Conservation (phyloP, 208 protist genomes). For the Trypanosoma cruzi region DNA sequence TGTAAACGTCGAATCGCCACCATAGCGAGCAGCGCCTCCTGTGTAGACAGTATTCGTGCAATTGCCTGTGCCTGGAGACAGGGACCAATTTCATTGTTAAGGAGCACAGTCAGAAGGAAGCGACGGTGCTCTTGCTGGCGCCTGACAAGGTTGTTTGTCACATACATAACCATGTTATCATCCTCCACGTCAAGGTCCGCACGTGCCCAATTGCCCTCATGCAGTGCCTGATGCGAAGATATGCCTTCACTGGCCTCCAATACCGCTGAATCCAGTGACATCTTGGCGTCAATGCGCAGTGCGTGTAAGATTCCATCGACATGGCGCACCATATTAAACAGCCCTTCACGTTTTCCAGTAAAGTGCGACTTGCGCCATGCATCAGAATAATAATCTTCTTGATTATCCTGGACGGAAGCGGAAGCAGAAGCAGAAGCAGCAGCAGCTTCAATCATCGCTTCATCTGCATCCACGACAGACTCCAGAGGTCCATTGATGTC, state of each 20-base stretch:
- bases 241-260: slow-evolving; percentile 49
- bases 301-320: slow-evolving; percentile 33
- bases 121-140: slow-evolving; percentile 74
- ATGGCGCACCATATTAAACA: slow-evolving; percentile 5
- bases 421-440: not conserved
- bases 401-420: not conserved
- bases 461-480: slow-evolving; percentile 26
- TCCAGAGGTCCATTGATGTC: slow-evolving; percentile 48
- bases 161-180: slow-evolving; percentile 70
- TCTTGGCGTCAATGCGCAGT: slow-evolving; percentile 44
- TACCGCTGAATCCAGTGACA: slow-evolving; percentile 69
- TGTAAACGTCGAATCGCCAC: slow-evolving; percentile 71
- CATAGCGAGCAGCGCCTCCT: slow-evolving; percentile 69
- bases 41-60: slow-evolving; percentile 64
- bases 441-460: slow-evolving; percentile 4
- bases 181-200: slow-evolving; percentile 71
- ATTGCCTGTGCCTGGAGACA: slow-evolving; percentile 47
- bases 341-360: slow-evolving; percentile 17
- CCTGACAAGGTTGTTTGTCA: slow-evolving; percentile 59
- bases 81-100: slow-evolving; percentile 33
- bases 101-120: slow-evolving; percentile 68
- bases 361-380: slow-evolving; percentile 25
- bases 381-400: not conserved
- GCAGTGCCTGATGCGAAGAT: slow-evolving; percentile 17
- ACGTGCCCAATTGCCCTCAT: slow-evolving; percentile 74